phyloP scores from a whole-genome alignment of 1,284 basidiomycete genomes.

The Sparassis latifolia region DNA sequence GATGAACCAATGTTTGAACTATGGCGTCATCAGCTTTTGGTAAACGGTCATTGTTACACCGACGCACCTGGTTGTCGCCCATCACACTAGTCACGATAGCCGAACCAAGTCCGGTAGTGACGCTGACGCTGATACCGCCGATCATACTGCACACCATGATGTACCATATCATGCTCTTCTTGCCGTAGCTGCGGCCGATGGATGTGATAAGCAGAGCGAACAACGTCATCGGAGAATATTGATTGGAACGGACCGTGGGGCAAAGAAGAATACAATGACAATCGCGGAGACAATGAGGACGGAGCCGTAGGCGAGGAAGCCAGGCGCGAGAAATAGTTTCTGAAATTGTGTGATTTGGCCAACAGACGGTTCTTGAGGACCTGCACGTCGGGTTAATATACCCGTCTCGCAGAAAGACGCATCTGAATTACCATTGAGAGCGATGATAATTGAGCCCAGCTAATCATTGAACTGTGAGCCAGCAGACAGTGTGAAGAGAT shows the following conservation, averaged over 20 bases:
- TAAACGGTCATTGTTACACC: not conserved
- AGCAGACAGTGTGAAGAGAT: not conserved
- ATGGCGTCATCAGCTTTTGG: constrained; percentile 1
- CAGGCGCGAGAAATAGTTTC: constrained; percentile 78
- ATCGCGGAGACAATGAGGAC: constrained; percentile 59
- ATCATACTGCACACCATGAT: constrained; percentile 94
- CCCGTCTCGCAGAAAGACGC: not conserved
- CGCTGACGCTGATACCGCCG: constrained; percentile 93
- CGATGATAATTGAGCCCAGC: constrained; percentile 86
- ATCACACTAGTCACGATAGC: constrained; percentile 84
- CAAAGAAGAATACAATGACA: constrained; percentile 74
- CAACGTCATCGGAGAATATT: not conserved
- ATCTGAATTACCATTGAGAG: constrained; percentile 54
- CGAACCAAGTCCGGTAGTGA: constrained; percentile 89
- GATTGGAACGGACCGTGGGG: constrained; percentile 48
- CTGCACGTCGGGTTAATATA: constrained; percentile 28
- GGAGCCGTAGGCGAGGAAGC: constrained; percentile 78
- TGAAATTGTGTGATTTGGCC: constrained; percentile 80
- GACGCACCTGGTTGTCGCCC: constrained; percentile 77
- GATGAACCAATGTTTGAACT: constrained; percentile 82
- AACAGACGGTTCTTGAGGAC: constrained; percentile 76
- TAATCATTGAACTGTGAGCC: constrained; percentile 17
- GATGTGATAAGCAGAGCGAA: constrained; percentile 2
- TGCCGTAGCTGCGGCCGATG: constrained; percentile 64
- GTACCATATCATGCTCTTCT: constrained; percentile 94